A percentile compares a stretch with the other conserved stretches of the same genome.
Evolutionary conservation across 2,329 filamentous ascomycete genomes (phyloP).

Genomic region (Dactylellina haptotyla): DNA sequence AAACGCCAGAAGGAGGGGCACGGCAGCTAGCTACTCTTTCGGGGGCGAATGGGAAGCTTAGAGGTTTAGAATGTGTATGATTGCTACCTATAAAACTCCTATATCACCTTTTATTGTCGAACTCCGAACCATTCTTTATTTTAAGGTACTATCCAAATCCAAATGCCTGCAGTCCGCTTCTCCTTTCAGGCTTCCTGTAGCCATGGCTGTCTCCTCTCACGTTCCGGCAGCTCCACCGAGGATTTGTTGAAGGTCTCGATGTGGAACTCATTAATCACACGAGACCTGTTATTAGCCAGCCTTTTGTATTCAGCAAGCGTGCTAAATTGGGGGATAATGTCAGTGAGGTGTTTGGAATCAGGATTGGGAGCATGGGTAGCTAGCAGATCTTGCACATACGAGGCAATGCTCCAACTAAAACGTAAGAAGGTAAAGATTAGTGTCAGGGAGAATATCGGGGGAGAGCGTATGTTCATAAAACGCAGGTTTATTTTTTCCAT

Average conservation of each 20-base stretch:
- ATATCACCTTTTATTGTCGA: conserved; percentile 27
- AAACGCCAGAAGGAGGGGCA: background rate
- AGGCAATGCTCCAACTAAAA: conserved; percentile 47
- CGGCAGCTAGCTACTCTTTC: background rate
- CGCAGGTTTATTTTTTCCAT: too few relatives aligned
- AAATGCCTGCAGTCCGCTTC: background rate
- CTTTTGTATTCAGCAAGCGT: conserved; percentile 51
- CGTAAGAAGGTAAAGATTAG: background rate
- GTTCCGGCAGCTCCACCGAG: conserved; percentile 29
- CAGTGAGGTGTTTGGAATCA: background rate
- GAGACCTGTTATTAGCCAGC: conserved; percentile 37
- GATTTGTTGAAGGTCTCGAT: conserved; percentile 45
- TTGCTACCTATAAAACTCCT: conserved; percentile 27
- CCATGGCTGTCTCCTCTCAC: conserved; percentile 26
- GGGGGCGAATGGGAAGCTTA: background rate
- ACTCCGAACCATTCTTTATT: conserved; percentile 23
- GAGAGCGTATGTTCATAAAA: too few relatives aligned
- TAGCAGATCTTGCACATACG: conserved; percentile 21
- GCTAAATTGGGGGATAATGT: background rate
- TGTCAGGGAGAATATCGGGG: background rate
- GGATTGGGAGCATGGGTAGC: background rate
- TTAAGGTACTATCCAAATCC: background rate
- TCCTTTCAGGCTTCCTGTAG: conserved; percentile 26
- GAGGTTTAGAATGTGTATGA: background rate
- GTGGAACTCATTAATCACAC: conserved; percentile 48